These are phyloP conservation scores for Stachybotrys elegans DNA, from an alignment of 2,329 filamentous ascomycete species.

Conservation along the genomic window DNA sequence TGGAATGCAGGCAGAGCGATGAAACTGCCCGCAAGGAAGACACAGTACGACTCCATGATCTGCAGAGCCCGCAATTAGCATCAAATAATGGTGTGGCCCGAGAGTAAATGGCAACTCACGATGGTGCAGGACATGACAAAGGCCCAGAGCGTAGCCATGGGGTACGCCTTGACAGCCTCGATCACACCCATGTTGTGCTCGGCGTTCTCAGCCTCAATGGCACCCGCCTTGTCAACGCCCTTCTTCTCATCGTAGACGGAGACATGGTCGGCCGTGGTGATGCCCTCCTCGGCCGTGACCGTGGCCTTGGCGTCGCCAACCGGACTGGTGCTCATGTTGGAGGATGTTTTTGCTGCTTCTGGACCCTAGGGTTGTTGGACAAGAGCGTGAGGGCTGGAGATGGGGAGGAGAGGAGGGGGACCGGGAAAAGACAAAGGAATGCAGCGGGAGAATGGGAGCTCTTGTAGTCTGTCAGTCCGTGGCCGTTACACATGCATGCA, in stretches of 20 bases:
- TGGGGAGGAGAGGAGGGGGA: neutral
- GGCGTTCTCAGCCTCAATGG: constrained; percentile 30
- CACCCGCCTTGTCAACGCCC: constrained; percentile 14
- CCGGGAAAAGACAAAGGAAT: neutral
- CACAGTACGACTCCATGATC: constrained; percentile 46
- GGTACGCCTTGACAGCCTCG: constrained; percentile 32
- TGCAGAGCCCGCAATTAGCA: constrained; percentile 13
- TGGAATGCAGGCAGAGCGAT: constrained; percentile 36
- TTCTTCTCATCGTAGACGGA: constrained; percentile 14
- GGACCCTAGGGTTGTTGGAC: neutral
- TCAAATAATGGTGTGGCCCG: neutral
- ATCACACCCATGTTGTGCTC: constrained; percentile 36
- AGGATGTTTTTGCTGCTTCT: no score
- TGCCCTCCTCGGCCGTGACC: constrained; percentile 3
- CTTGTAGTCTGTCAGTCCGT: neutral
- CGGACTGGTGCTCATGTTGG: constrained; percentile 3
- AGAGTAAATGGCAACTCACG: constrained; percentile 23
- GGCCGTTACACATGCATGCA: neutral
- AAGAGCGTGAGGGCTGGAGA: neutral
- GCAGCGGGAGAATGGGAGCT: neutral
- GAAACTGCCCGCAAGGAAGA: constrained; percentile 43
- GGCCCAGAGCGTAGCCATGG: constrained; percentile 41
- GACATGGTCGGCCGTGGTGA: constrained; percentile 12
- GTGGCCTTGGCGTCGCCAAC: constrained; percentile 5
- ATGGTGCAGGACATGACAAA: constrained; percentile 46